Evolutionary conservation across 768 basidiomycete species (phyloP), one percentile per base, ranked within the genome.

Genomic region (Kwoniella bestiolae): DNA sequence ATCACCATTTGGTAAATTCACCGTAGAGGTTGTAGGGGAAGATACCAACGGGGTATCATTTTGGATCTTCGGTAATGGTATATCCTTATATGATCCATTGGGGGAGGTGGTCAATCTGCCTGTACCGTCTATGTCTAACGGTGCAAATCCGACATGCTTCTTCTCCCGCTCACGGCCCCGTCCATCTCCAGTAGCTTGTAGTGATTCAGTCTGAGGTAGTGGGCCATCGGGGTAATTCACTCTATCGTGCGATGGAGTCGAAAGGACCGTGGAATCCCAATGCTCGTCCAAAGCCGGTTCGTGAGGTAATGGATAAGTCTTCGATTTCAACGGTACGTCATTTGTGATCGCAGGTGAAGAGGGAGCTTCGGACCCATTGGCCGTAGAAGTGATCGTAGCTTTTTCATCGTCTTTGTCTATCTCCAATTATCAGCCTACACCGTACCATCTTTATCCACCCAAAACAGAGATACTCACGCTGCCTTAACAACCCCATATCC

Each of bases 351-450:
- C 70, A 3, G 74, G 72, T 6, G 67, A 67, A 2, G 74, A 71
- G 3, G 74, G 67, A 2, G 72, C 74, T 66, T 73, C 74, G 1
- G 74, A 76, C 2, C 67, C 65, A 25, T 67, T 67, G 0, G 60
- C 50, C 11, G 61, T 53, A 9, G 70, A 64, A 16, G 70, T 70
- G 0, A 62, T 52, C 14, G 64, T 60, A 6, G 68, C 57, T 7
- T 66, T 67, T 25, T 69, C 61, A 7, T 73, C 71, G 5, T 71
- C 61, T 18, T 32, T 49, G n/a, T 47, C 32, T 55, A 45, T 66
- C 56, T 68, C 18, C 1, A 5, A n/a, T n/a, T n/a, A n/a, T n/a
- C 18, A 11, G 0, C 32, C 45, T 11, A 23, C 16, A 21, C 18
- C 1, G 3, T 4, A 7, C 16, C 38, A 41, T 11, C 23, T 53